A percentile compares a stretch with the other conserved stretches of the same genome.
phyloP scores from a whole-genome alignment of 768 basidiomycete genomes.

The Suillus weaverae region DNA sequence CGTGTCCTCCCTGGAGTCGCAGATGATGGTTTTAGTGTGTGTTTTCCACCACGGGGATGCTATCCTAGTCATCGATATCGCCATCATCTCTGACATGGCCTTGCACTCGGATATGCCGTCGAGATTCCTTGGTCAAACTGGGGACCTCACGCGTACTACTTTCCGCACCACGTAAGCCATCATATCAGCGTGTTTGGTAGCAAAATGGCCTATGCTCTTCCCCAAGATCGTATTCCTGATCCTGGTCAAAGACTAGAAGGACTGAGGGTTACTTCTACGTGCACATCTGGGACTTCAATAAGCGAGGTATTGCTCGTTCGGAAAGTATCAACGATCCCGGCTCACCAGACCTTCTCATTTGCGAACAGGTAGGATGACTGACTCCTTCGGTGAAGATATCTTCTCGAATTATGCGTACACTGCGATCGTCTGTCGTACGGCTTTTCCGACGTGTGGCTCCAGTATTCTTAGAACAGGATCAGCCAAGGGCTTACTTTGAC shows the following conservation, averaged over 20 bases:
- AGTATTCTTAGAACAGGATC: no score
- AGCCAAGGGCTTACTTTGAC: no score
- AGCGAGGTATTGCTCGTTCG: neutral
- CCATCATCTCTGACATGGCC: neutral
- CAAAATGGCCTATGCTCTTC: neutral
- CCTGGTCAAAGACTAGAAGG: neutral
- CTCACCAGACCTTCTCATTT: neutral
- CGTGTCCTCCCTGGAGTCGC: no score
- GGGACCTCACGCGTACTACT: neutral
- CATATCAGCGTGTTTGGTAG: neutral
- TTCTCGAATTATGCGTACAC: no score
- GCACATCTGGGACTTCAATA: neutral
- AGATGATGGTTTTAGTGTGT: no score
- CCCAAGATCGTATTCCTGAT: neutral
- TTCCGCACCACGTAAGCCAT: neutral
- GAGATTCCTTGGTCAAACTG: neutral
- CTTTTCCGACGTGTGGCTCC: no score
- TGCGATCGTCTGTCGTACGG: no score
- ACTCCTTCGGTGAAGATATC: no score
- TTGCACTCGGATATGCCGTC: neutral
- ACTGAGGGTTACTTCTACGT: neutral
- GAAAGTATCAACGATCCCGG: neutral
- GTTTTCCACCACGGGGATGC: no score
- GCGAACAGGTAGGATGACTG: no score
- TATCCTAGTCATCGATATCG: neutral